Conservation (phyloP, 768 basidiomycete genomes). For the Favolaschia claudopus region DNA sequence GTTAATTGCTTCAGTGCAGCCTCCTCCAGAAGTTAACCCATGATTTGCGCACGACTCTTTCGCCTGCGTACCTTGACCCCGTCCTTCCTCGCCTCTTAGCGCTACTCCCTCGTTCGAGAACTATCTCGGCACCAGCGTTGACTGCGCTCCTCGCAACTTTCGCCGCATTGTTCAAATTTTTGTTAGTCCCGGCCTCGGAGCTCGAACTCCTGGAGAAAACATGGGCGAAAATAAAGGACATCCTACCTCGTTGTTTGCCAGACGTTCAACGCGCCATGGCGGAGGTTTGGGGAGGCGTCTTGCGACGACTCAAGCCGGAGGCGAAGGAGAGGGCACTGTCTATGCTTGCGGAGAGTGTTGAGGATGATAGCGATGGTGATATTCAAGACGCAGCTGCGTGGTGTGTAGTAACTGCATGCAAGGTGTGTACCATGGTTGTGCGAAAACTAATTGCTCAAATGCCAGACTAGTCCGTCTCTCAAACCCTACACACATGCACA, state of each 20-base stretch:
- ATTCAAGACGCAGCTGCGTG: conserved; percentile 75
- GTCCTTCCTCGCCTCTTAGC: conserved; percentile 63
- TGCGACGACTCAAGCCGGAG: conserved; percentile 74
- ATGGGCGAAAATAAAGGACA: conserved; percentile 60
- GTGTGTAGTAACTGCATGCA: conserved; percentile 81
- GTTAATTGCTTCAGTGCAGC: conserved; percentile 46
- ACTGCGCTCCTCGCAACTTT: conserved; percentile 73
- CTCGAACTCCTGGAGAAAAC: conserved; percentile 62
- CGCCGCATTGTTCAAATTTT: conserved; percentile 72
- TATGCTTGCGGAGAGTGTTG: conserved; percentile 59
- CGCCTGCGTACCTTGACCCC: conserved; percentile 61
- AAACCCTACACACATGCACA: conserved; percentile 81
- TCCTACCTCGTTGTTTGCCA: conserved; percentile 65
- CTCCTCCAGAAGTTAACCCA: conserved; percentile 80
- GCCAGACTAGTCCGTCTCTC: conserved; percentile 73
- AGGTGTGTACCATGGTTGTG: conserved; percentile 50
- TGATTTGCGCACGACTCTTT: conserved; percentile 81
- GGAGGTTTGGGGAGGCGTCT: conserved; percentile 85
- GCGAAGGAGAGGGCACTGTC: conserved; percentile 63
- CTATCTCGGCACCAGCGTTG: conserved; percentile 64
- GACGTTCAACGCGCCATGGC: conserved; percentile 82
- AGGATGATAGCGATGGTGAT: conserved; percentile 30
- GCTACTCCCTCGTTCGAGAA: conserved; percentile 57
- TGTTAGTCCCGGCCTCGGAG: conserved; percentile 69
- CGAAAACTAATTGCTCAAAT: conserved; percentile 3